Percentiles rank a stretch among this genome's conserved stretches.
Conservation (phyloP, 805 yeast species). For the Metschnikowia proteae region DNA sequence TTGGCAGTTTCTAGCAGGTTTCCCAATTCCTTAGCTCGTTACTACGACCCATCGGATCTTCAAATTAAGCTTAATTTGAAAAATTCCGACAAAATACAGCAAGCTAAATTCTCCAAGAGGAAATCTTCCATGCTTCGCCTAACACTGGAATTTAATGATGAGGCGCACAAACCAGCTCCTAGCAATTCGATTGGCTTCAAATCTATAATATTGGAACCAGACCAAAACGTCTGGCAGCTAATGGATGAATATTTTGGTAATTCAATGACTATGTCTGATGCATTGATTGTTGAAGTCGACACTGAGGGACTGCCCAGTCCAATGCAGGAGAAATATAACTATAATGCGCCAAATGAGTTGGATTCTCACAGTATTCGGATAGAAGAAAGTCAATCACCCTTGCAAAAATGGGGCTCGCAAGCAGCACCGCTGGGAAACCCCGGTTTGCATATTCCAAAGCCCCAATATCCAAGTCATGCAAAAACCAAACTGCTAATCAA, state of each 20-base stretch:
- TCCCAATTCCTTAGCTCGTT: slow-evolving; percentile 60
- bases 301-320: background rate
- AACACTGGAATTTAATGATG: slow-evolving; percentile 9
- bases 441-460: slow-evolving; percentile 34
- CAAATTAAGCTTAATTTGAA: slow-evolving; percentile 18
- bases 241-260: slow-evolving; percentile 58
- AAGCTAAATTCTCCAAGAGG: slow-evolving; percentile 4
- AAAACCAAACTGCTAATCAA: slow-evolving; percentile 7
- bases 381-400: slow-evolving; percentile 1
- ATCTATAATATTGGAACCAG: slow-evolving; percentile 47
- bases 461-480: slow-evolving; percentile 23
- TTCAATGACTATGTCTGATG: slow-evolving; percentile 67
- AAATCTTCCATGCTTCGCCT: slow-evolving; percentile 8
- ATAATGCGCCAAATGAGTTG: background rate
- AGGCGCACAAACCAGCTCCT: background rate
- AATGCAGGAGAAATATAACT: background rate
- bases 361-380: background rate
- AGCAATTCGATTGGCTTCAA: background rate
- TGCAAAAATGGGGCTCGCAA: slow-evolving; percentile 5
- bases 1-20: slow-evolving; percentile 56
- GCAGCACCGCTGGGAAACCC: background rate
- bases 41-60: slow-evolving; percentile 68
- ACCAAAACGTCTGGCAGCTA: slow-evolving; percentile 53
- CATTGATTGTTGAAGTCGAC: slow-evolving; percentile 50
- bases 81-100: slow-evolving; percentile 3